Evolutionary conservation across 371 early-diverging fungal species (phyloP), one percentile per base, ranked within the genome.

Genomic region (Haplosporangium sp.): DNA sequence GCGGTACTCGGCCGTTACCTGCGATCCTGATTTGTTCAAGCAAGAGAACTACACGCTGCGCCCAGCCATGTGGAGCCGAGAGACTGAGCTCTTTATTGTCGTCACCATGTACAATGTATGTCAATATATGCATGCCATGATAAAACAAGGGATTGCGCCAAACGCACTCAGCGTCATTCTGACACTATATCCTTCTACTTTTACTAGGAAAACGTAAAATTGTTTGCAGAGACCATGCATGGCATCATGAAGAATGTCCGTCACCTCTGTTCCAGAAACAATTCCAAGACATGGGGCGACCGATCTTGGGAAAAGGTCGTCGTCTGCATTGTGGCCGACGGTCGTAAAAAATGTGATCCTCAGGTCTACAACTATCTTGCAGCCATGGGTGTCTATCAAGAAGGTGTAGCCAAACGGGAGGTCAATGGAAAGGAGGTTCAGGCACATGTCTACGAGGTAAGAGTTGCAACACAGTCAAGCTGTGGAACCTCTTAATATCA

Each of bases 281-380:
- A 86, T n/a, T 86, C 89, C 1, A 67, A 73, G n/a, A 81, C 84
- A 18, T 94, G 94, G 94, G 92, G 90, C 12, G 81, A 86, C 0
- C 88, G 91, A 13, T 91, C 92, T 0, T 95, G 95, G 95, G 87
- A 93, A 66, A 94, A 94, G 69, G 86, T 94, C 10, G 93, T 94
- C 6, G 92, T 95, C 1, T 93, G 93, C 66, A 84, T 95, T 56
- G 93, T 95, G 0, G 87, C 95, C 0, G 95, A 95, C 76, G 95
- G 95, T 18, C 86, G 93, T 29, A 84, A 86, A 13, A 92, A 93
- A 70, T 87, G 87, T 57, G 81, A 91, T 67, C 82, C 82, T 18
- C 73, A 86, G 10, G 87, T 88, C 2, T 73, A 90, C 62, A 76
- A 83, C 62, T 86, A 88, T 3, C 68, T 92, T 8, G 85, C 87